Conservation (phyloP, 2,329 filamentous ascomycete species). For the Exophiala sp. region DNA sequence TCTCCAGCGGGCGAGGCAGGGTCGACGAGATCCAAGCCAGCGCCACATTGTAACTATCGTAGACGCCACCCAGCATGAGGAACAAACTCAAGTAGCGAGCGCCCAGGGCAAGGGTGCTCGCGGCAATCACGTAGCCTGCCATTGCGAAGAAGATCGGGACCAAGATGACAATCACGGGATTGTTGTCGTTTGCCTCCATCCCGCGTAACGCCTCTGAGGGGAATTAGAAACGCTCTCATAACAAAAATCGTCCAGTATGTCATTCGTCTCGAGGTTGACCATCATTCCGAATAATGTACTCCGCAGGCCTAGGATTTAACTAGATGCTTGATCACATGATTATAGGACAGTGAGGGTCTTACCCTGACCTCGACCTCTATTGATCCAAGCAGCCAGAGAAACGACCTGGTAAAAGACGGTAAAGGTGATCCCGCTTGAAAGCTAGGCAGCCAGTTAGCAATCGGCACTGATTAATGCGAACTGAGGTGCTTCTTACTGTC, state of each 20-base stretch:
- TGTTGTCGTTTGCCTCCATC: too few species aligned
- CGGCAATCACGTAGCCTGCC: slow-evolving; percentile 53
- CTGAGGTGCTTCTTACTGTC: background rate
- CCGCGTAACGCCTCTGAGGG: too few species aligned
- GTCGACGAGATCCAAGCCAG: slow-evolving; percentile 52
- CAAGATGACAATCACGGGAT: slow-evolving; percentile 34
- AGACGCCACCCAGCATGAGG: slow-evolving; percentile 37
- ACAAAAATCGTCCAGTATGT: too few species aligned
- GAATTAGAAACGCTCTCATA: too few species aligned
- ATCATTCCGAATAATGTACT: too few species aligned
- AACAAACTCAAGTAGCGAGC: slow-evolving; percentile 56
- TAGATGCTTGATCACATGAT: background rate
- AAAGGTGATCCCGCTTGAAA: slow-evolving; percentile 3
- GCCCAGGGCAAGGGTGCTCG: slow-evolving; percentile 51
- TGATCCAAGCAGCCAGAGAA: background rate
- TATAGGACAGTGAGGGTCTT: background rate
- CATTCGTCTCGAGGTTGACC: too few species aligned
- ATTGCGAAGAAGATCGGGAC: slow-evolving; percentile 53
- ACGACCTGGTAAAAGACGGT: background rate
- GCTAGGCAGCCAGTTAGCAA: background rate
- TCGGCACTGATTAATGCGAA: too few species aligned
- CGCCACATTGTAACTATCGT: slow-evolving; percentile 49
- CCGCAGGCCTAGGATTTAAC: too few species aligned
- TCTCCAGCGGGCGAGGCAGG: slow-evolving; percentile 52
- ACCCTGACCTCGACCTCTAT: background rate